These are phyloP conservation scores for Mortierella hygrophila DNA, from an alignment of 192 early-diverging fungal species.

Conservation along the genomic window DNA sequence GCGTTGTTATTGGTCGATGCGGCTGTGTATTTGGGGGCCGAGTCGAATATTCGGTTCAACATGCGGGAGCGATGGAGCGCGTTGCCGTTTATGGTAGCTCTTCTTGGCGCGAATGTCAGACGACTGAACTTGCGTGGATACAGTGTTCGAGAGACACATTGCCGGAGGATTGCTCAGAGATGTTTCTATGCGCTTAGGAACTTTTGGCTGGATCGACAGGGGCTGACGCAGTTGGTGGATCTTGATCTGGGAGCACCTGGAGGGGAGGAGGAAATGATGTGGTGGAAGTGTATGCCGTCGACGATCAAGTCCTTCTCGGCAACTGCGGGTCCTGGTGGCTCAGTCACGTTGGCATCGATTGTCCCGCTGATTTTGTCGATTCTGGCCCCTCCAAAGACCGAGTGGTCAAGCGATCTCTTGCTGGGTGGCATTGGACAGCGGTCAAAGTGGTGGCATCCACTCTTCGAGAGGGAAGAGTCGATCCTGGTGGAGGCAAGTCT, in stretches of 20 bases:
- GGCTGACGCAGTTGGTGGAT: constrained; percentile 22
- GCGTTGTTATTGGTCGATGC: constrained; percentile 19
- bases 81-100: constrained; percentile 12
- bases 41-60: constrained; percentile 46
- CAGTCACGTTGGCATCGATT: constrained; percentile 5
- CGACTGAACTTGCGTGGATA: constrained; percentile 6
- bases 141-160: not conserved
- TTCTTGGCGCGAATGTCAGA: constrained; percentile 22
- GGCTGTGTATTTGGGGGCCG: constrained; percentile 23
- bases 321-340: not conserved
- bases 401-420: constrained; percentile 35
- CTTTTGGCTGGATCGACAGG: constrained; percentile 35
- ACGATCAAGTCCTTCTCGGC: not conserved
- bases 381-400: constrained; percentile 9
- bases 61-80: constrained; percentile 43
- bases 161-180: not conserved
- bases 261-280: not conserved
- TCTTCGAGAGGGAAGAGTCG: constrained; percentile 21
- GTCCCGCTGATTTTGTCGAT: constrained; percentile 31
- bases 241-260: not conserved
- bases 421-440: not conserved
- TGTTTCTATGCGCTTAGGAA: constrained; percentile 22
- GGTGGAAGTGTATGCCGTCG: constrained; percentile 15
- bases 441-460: constrained; percentile 11
- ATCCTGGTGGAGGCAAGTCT: constrained; percentile 20